Base-by-base conservation (phyloP, 768 basidiomycete genomes). In the Suillus ampliporus region DNA sequence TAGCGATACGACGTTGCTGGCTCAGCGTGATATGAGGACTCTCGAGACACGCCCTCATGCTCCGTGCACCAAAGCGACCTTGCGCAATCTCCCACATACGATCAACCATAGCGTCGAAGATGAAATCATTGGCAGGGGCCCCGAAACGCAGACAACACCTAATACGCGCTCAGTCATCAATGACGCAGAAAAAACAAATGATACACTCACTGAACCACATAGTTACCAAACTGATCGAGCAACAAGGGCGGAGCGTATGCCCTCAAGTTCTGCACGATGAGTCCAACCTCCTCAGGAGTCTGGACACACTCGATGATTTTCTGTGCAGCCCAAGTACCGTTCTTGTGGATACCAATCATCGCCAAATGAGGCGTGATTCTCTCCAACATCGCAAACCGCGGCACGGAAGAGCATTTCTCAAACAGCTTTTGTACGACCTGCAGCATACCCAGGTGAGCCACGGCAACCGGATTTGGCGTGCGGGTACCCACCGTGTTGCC, bases 321-420 rank as follows among this genome's bases (percentile, higher is more conserved):
- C 78, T 99, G 97, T 4, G 96, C 96, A 3, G 97, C 97, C 97
- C 97, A 99, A 1, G 97, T 99, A 34, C 97, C 97, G 68, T 99
- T 99, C 82, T 99, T 99, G 83, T 99, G 97, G 61, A 97, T 95
- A 31, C 97, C 97, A 66, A 99, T 97, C 87, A 94, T 93, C 26
- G 97, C 97, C 44, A 99, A 81, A 74, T 97, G 92, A 53, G 97
- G 97, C 4, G 88, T 86, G 64, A 99, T 90, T 54, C 96, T 89
- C 69, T 99, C 96, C 60, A 99, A 81, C 92, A 99, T 96, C 17
- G 89, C 89, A 65, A 94, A 85, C 68, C 95, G 84, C 35, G 95
- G 89, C 4, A 71, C 78, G 43, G 87, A 77, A 15, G 93, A 92
- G 72, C 93, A 94, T 71, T 86, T 89, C 76, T 98, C 97, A 69